These are phyloP conservation scores for Choanephora cucurbitarum DNA, from an alignment of 371 early-diverging fungal genomes.

Conservation along the genomic window DNA sequence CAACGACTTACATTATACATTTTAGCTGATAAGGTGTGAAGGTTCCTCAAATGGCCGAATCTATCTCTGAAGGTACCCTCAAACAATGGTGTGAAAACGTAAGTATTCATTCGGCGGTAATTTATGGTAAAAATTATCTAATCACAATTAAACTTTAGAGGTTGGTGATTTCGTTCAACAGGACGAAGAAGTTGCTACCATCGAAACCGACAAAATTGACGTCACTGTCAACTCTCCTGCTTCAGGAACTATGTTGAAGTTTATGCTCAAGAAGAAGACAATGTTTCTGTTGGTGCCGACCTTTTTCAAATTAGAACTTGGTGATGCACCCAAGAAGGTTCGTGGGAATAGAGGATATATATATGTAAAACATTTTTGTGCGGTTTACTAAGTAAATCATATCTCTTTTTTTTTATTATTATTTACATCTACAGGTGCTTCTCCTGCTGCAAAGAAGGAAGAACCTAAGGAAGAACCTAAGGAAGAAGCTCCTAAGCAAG, in stretches of 20 bases:
- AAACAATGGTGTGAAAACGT: slow-evolving; percentile 96
- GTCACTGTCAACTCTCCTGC: slow-evolving; percentile 95
- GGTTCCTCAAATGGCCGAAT: slow-evolving; percentile 96
- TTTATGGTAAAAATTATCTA: not conserved
- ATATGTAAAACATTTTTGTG: not conserved
- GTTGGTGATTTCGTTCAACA: slow-evolving; percentile 93
- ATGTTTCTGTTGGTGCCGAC: slow-evolving; percentile 90
- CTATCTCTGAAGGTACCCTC: slow-evolving; percentile 96
- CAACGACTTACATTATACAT: not conserved
- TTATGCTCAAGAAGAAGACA: slow-evolving; percentile 91
- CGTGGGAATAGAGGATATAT: too few relatives aligned
- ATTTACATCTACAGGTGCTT: slow-evolving; percentile 34
- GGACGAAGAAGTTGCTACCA: slow-evolving; percentile 95
- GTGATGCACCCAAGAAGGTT: slow-evolving; percentile 71
- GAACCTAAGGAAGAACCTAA: slow-evolving; percentile 44
- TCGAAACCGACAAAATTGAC: slow-evolving; percentile 98
- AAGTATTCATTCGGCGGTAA: slow-evolving; percentile 27
- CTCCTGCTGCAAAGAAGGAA: slow-evolving; percentile 48
- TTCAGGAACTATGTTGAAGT: slow-evolving; percentile 80
- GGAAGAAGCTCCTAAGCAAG: slow-evolving; percentile 34
- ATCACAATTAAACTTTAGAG: slow-evolving; percentile 53
- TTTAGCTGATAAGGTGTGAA: slow-evolving; percentile 79
- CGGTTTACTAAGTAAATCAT: not conserved
- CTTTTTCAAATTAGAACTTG: slow-evolving; percentile 89
- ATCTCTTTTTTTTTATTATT: too few relatives aligned